These are phyloP conservation scores for Pseudomonodictys pantanalensis DNA, from an alignment of 495 filamentous ascomycete species.

Conservation along the genomic window DNA sequence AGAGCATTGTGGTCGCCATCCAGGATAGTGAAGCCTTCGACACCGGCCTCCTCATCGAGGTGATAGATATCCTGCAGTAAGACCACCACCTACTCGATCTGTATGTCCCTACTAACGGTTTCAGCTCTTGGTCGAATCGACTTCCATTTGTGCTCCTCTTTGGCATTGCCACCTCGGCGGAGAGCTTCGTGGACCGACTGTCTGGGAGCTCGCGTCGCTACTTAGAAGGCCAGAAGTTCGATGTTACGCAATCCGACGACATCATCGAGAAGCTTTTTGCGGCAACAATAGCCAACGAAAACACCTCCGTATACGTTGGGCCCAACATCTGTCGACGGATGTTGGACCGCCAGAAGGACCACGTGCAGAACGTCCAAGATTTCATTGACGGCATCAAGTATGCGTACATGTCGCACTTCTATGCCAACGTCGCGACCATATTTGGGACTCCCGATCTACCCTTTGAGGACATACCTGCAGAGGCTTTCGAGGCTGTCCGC, in stretches of 20 bases:
- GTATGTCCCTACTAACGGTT: neutral
- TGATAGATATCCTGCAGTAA: constrained; percentile 75
- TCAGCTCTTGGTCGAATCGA: constrained; percentile 80
- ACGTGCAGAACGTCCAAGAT: constrained; percentile 79
- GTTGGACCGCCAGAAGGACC: constrained; percentile 75
- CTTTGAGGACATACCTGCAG: constrained; percentile 46
- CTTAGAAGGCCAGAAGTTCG: constrained; percentile 76
- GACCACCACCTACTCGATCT: constrained; percentile 25
- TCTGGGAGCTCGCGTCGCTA: constrained; percentile 68
- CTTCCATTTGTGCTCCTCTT: constrained; percentile 86
- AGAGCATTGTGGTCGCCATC: constrained; percentile 71
- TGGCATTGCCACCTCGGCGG: constrained; percentile 85
- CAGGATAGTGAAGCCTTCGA: constrained; percentile 95
- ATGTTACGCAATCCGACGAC: constrained; percentile 72
- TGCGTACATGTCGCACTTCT: constrained; percentile 94
- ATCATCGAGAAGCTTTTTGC: constrained; percentile 78
- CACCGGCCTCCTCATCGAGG: constrained; percentile 67
- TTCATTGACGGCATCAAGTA: constrained; percentile 86
- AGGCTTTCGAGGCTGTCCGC: constrained; percentile 72
- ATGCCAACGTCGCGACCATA: constrained; percentile 80
- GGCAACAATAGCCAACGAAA: constrained; percentile 55
- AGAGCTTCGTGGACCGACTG: constrained; percentile 81
- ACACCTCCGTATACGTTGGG: constrained; percentile 65
- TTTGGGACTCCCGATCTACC: constrained; percentile 46
- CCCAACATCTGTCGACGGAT: constrained; percentile 58